phyloP scores from a whole-genome alignment of 176 grass and related monocot species.

The Eleusine indica region DNA sequence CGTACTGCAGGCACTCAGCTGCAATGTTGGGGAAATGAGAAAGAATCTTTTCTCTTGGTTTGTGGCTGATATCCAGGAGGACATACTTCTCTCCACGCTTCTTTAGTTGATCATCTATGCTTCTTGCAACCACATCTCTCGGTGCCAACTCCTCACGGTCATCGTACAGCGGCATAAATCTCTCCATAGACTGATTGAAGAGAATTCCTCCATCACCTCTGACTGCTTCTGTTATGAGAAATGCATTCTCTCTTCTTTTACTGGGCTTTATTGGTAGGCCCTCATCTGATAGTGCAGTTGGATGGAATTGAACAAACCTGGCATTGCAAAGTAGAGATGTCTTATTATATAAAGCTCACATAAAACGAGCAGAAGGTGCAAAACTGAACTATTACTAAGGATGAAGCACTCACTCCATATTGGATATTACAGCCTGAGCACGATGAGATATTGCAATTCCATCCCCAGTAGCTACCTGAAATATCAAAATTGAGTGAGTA shows the following conservation, averaged over 20 bases:
- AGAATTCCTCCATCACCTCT: constrained; percentile 94
- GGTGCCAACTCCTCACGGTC: constrained; percentile 83
- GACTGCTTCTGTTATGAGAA: constrained; percentile 94
- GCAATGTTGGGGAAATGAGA: constrained; percentile 93
- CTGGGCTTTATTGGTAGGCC: constrained; percentile 81
- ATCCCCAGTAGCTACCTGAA: constrained; percentile 95
- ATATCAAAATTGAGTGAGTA: constrained; percentile 31
- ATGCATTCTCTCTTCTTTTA: constrained; percentile 80
- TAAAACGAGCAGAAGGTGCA: neutral
- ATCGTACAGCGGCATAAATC: constrained; percentile 92
- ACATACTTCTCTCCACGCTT: constrained; percentile 82
- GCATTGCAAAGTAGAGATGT: neutral
- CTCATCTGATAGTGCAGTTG: constrained; percentile 89
- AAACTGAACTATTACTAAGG: constrained; percentile 24
- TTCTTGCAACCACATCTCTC: constrained; percentile 85
- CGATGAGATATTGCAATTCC: constrained; percentile 95
- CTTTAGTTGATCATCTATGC: constrained; percentile 96
- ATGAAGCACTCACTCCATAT: constrained; percentile 82
- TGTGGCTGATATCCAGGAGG: constrained; percentile 91
- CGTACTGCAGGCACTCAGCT: constrained; percentile 68
- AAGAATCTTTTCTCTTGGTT: constrained; percentile 71
- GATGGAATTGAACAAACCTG: constrained; percentile 99
- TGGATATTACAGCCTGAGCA: constrained; percentile 95
- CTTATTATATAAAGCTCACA: constrained; percentile 6
- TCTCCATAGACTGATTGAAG: constrained; percentile 87